Base-by-base conservation (phyloP, 345 rosid genomes). In the Diplotaxis tenuifolia region DNA sequence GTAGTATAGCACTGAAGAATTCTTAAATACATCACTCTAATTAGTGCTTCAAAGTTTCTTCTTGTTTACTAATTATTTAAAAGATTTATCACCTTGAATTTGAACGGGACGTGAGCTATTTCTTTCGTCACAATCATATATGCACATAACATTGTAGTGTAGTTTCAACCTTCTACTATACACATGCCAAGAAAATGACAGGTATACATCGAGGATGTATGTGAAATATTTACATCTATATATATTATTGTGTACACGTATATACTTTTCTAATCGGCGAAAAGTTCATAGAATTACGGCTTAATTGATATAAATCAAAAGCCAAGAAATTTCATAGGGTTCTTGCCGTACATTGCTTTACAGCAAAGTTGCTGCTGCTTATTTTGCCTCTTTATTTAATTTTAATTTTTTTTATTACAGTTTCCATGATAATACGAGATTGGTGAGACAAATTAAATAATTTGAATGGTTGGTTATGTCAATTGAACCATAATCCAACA, bases 281-380 rank as follows among this genome's bases (percentile, higher is more conserved):
- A 18, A 18, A 49, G 11, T 18, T 49, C 49, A 49, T 49, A 49
- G 18, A 49, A 22, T 21, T 20, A 34, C 66, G 50, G 50, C 19
- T 12, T 50, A 62, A n/a, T 29, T 36, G 18, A 38, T 36, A 7
- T 38, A 14, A 40, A 23, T 40, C 32, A 40, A 63, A 63, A 63
- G 67, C 32, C 54, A 63, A 40, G 19, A 63, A 21, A 23, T n/a
- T 23, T 22, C 54, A 63, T 63, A 63, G 34, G 54, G 22, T 42
- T 25, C 36, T 64, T 64, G 22, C 34, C 55, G 68, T 42, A 23
- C 32, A 22, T 22, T 12, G 54, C 68, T 42, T 64, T 64, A 64
- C 68, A 64, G 54, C 55, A 23, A 42, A 64, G 21, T 1, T n/a
- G 22, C 20, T 64, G 32, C 54, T 40, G 32, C 32, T 62, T 38